Base-by-base conservation (phyloP, 139 green algal species). In the Asterochloris sp. region DNA sequence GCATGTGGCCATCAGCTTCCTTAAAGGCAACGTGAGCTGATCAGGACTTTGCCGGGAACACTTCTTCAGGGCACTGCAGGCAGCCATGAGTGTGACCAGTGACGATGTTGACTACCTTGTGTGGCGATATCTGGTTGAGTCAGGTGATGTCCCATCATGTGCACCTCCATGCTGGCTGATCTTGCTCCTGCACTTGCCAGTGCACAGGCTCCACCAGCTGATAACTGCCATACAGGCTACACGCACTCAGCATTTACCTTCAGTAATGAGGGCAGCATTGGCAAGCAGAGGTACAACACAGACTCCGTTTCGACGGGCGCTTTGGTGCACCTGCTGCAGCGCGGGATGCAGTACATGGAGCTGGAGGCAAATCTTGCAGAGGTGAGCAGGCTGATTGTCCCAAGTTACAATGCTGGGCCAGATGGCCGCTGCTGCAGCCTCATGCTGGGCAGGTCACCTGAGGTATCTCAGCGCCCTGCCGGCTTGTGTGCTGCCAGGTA, bases 291-390 rank as follows among this genome's bases (percentile, higher is more conserved):
- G 62, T 89, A 98, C 24, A 91, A 97, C 54, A 91, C 89, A 64
- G 94, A 95, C 78, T 90, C 96, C 29, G 93, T 99, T 27, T 94
- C 97, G 10, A 92, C 96, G 8, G 95, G 95, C 2, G 94, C 95
- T 11, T 88, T 99, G 54, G 92, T 99, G 12, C 92, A 91, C 1
- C 96, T 98, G 75, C 88, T 99, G 0, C 96, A 99, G 79, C 99
- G 98, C 82, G 97, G 97, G 12, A 78, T 99, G 76, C 96, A 99
- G 85, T 99, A 98, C 82, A 83, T 98, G 79, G 97, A 99, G 89
- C 85, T 99, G 82, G 96, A 99, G 81, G 95, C 96, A 12, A 99
- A 99, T 84, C 78, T 99, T 17, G 94, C 91, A 78, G 93, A 96
- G 82, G 91, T 92, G 17, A 60, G 61, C 14, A 76, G 13, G 13